Conservation (phyloP, 1,284 basidiomycete species). For the Tilletia indica region DNA sequence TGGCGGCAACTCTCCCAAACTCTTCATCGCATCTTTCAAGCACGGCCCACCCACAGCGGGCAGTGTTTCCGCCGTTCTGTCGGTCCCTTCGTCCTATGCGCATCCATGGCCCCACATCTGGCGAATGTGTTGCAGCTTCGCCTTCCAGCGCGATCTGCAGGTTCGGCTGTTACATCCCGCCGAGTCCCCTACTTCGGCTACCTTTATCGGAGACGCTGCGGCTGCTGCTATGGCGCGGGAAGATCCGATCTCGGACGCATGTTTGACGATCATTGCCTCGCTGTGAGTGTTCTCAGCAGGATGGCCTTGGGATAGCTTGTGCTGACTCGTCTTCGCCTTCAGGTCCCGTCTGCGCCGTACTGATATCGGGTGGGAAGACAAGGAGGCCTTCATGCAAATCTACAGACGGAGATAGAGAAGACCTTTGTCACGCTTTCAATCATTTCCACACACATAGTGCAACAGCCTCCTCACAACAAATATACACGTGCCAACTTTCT, state of each 20-base stretch:
- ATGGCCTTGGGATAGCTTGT: background rate
- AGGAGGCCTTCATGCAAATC: conserved; percentile 17
- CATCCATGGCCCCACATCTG: conserved; percentile 1
- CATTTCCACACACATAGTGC: background rate
- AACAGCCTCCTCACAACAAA: background rate
- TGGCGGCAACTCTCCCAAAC: background rate
- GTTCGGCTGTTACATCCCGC: background rate
- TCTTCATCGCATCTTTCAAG: conserved; percentile 19
- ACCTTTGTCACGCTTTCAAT: background rate
- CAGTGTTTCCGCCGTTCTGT: conserved; percentile 21
- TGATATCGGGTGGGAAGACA: conserved; percentile 14
- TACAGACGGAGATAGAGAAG: conserved; percentile 12
- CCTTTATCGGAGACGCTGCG: conserved; percentile 9
- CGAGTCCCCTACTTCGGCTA: conserved; percentile 15
- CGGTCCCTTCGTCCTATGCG: conserved; percentile 15
- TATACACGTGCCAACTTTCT: too few relatives aligned
- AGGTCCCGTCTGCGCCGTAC: conserved; percentile 14
- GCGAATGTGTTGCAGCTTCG: conserved; percentile 2
- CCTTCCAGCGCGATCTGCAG: background rate
- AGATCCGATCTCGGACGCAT: conserved; percentile 11
- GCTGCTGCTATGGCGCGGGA: conserved; percentile 13
- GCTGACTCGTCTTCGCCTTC: background rate
- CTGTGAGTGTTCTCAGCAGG: background rate
- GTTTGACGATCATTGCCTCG: background rate
- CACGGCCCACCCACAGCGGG: conserved; percentile 23